These are phyloP conservation scores for Cercospora beticola DNA, from an alignment of 2,329 filamentous ascomycete species.

Conservation along the genomic window DNA sequence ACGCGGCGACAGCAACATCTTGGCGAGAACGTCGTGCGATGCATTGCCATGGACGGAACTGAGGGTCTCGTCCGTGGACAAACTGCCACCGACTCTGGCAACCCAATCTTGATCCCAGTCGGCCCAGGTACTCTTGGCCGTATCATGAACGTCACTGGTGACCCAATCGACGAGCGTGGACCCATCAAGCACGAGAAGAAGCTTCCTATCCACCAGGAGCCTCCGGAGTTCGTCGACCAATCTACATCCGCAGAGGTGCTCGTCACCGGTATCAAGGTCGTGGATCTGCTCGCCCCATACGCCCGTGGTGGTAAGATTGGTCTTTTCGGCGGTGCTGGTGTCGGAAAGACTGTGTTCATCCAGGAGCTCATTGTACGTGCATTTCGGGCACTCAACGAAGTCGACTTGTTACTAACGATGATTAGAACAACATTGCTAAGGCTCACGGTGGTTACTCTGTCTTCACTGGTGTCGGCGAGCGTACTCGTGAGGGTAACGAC, in stretches of 20 bases:
- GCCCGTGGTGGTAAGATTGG: constrained; percentile 99
- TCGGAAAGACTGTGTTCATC: constrained; percentile 99
- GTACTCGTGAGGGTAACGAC: constrained; percentile 99
- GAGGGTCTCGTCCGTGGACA: constrained; percentile 97
- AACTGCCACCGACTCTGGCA: constrained; percentile 81
- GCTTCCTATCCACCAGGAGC: constrained; percentile 89
- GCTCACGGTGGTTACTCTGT: constrained; percentile 99
- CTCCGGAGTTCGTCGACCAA: constrained; percentile 90
- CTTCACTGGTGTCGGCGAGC: constrained; percentile 99
- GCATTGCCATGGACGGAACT: constrained; percentile 99
- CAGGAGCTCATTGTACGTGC: constrained; percentile 88
- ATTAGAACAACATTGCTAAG: constrained; percentile 98
- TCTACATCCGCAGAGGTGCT: constrained; percentile 95
- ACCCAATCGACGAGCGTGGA: constrained; percentile 99
- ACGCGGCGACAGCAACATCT: constrained; percentile 79
- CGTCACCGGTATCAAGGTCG: constrained; percentile 99
- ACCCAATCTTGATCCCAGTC: constrained; percentile 95
- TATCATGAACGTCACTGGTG: constrained; percentile 99
- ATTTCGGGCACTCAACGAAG: not conserved
- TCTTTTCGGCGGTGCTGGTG: constrained; percentile 99
- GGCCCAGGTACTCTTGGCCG: constrained; percentile 90
- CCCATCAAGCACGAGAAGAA: constrained; percentile 91
- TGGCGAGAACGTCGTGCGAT: constrained; percentile 97
- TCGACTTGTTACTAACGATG: constrained; percentile 31
- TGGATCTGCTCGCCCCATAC: constrained; percentile 97